Evolutionary conservation across 192 early-diverging fungal genomes (phyloP).

Genomic region (Coemansia sp.): DNA sequence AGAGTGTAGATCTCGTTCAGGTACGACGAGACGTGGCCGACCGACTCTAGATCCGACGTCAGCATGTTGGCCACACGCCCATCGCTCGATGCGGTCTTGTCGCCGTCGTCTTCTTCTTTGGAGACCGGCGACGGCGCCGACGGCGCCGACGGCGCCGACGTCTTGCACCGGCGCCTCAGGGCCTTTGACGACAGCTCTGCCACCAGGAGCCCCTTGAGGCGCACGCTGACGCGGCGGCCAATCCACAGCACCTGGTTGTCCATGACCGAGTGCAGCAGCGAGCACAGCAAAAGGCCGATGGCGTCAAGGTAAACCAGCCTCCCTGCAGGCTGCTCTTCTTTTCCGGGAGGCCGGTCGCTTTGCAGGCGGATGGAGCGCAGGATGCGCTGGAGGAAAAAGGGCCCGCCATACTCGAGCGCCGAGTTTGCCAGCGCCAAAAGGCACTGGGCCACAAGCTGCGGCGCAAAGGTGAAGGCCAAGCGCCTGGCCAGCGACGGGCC

Average conservation of each 20-base stretch:
- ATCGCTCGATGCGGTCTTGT: conserved; percentile 45
- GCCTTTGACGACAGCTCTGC: conserved; percentile 70
- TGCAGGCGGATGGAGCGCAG: conserved; percentile 56
- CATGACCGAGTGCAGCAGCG: conserved; percentile 50
- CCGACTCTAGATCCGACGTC: conserved; percentile 66
- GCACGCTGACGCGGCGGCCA: conserved; percentile 64
- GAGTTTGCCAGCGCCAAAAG: conserved; percentile 42
- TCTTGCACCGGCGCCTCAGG: conserved; percentile 57
- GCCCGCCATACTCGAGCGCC: conserved; percentile 48
- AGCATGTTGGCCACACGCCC: conserved; percentile 71
- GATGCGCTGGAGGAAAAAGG: conserved; percentile 62
- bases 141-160: conserved; percentile 2
- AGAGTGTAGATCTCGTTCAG: conserved; percentile 62
- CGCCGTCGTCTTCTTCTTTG: conserved; percentile 31
- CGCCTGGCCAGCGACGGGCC: conserved; percentile 26
- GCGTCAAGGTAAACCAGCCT: conserved; percentile 55
- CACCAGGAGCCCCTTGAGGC: conserved; percentile 58
- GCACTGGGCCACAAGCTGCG: conserved; percentile 48
- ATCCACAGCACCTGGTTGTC: conserved; percentile 65
- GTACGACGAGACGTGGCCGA: conserved; percentile 59
- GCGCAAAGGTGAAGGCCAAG: conserved; percentile 43
- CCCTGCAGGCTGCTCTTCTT: neutral
- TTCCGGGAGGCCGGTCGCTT: neutral
- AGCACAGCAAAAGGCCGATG: conserved; percentile 58
- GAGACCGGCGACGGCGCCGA: neutral